A percentile compares a stretch with the other conserved stretches of the same genome.
phyloP scores from a whole-genome alignment of 768 basidiomycete species.

The Hirschioporus abietinus region DNA sequence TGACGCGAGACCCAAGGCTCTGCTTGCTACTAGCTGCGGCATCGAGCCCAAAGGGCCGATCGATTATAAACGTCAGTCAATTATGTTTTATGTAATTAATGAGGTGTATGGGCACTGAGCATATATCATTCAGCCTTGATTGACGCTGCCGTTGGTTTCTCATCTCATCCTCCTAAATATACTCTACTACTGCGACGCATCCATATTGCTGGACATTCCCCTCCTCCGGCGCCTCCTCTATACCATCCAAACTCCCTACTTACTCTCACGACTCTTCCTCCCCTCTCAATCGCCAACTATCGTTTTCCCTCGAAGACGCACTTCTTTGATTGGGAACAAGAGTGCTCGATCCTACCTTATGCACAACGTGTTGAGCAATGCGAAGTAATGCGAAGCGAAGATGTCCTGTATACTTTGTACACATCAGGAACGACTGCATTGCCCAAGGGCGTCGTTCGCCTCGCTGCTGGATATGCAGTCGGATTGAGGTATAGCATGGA shows the following conservation, averaged over 20 bases:
- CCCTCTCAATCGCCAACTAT: not conserved
- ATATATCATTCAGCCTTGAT: not conserved
- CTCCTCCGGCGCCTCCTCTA: not conserved
- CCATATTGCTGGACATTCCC: not conserved
- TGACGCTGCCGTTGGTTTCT: not conserved
- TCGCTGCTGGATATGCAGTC: not conserved
- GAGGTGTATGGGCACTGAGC: not conserved
- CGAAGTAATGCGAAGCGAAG: slow-evolving; percentile 2
- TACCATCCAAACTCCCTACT: not conserved
- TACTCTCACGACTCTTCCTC: not conserved
- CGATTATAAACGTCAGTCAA: slow-evolving; percentile 1
- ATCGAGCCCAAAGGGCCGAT: slow-evolving; percentile 1
- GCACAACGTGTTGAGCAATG: slow-evolving; percentile 1
- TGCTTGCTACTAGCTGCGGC: slow-evolving; percentile 3
- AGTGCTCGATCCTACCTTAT: not conserved
- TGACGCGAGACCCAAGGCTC: not conserved
- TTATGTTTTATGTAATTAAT: not conserved
- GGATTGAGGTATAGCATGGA: slow-evolving; percentile 3
- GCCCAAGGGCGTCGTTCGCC: slow-evolving; percentile 1
- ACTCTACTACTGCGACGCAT: not conserved
- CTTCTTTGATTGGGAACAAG: slow-evolving; percentile 1
- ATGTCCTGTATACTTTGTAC: slow-evolving; percentile 2
- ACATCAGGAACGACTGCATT: slow-evolving; percentile 1
- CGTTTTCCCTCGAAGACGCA: not conserved
- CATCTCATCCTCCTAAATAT: not conserved